Evolutionary conservation across 305 asterid genomes (phyloP).

Genomic region (Fraxinus floribunda): DNA sequence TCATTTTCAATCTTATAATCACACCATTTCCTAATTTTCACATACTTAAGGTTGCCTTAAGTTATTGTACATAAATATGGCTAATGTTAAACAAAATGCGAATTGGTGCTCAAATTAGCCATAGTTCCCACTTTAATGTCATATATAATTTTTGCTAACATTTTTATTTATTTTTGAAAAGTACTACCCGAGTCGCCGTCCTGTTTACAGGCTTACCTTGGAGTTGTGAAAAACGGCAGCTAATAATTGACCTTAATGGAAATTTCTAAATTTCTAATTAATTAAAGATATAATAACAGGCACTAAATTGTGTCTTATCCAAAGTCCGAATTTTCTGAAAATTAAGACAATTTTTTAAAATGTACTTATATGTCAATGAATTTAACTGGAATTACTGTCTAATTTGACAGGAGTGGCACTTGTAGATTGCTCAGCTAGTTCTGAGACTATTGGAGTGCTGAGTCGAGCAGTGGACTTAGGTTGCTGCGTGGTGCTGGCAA

Average conservation of each 20-base stretch:
- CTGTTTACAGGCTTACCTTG: background rate
- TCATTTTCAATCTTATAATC: background rate
- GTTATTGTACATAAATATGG: background rate
- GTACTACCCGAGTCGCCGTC: background rate
- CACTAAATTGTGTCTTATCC: background rate
- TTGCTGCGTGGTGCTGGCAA: conserved; percentile 83
- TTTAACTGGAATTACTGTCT: conserved; percentile 19
- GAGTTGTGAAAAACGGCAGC: background rate
- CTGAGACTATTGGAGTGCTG: conserved; percentile 61
- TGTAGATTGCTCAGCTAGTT: conserved; percentile 89
- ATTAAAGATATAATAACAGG: background rate
- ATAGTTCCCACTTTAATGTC: background rate
- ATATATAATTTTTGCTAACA: background rate
- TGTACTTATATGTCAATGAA: conserved; percentile 10
- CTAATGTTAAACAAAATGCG: background rate
- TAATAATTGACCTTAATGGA: background rate
- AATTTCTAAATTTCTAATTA: background rate
- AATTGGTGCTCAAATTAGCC: background rate
- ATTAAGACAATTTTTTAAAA: background rate
- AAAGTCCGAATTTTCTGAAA: background rate
- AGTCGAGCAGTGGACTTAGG: conserved; percentile 51
- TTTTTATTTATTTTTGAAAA: background rate
- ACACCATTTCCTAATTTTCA: background rate
- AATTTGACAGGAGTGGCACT: conserved; percentile 60
- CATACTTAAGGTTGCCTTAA: background rate